Conservation (phyloP, 208 protist genomes). For the Zelonia costaricensis region DNA sequence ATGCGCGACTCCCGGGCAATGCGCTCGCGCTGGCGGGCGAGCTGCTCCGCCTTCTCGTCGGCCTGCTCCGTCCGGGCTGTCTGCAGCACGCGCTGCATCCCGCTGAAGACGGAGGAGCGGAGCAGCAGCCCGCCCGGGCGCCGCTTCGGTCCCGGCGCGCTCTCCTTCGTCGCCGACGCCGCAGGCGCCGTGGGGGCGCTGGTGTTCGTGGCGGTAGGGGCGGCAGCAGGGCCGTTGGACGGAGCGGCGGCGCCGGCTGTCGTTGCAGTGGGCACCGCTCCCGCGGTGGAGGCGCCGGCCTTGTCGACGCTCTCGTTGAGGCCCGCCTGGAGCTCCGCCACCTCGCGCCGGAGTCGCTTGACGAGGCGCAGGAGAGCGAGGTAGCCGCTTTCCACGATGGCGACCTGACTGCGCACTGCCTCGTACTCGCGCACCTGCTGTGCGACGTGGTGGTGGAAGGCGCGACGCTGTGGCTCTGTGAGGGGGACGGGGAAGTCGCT, state of each 20-base stretch:
- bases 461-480: conserved; percentile 42
- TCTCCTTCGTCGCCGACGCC: conserved; percentile 12
- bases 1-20: conserved; percentile 67
- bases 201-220: background rate
- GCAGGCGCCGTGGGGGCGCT: background rate
- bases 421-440: conserved; percentile 40
- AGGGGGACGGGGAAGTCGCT: conserved; percentile 76
- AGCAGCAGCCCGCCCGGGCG: conserved; percentile 27
- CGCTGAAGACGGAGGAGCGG: conserved; percentile 63
- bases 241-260: background rate
- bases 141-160: conserved; percentile 13
- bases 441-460: conserved; percentile 44
- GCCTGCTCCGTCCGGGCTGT: conserved; percentile 57
- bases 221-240: background rate
- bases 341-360: conserved; percentile 43
- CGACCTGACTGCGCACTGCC: conserved; percentile 35
- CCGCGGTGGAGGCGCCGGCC: background rate
- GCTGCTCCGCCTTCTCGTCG: conserved; percentile 36
- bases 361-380: conserved; percentile 47
- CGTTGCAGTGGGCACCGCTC: background rate
- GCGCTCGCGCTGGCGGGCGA: conserved; percentile 54
- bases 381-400: conserved; percentile 45
- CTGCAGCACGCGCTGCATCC: conserved; percentile 62
- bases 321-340: conserved; percentile 23
- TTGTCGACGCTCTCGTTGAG: conserved; percentile 14